These are phyloP conservation scores for Clonostachys chloroleuca DNA, from an alignment of 2,329 filamentous ascomycete species.

Conservation along the genomic window DNA sequence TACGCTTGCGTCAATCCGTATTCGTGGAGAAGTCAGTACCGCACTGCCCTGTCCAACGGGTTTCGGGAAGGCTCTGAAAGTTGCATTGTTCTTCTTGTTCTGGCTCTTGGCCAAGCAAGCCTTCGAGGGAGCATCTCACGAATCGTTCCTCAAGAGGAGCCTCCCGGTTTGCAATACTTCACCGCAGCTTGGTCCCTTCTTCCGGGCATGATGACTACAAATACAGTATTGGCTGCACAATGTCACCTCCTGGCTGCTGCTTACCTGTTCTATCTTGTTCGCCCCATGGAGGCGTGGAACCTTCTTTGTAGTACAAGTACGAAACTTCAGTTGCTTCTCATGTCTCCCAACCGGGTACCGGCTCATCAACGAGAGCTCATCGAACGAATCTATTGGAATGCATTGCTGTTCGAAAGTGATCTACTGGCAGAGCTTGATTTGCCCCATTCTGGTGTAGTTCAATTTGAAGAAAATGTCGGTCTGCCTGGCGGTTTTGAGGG, in stretches of 20 bases:
- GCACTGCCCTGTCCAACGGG: conserved; percentile 67
- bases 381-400: conserved; percentile 81
- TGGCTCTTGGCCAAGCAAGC: conserved; percentile 74
- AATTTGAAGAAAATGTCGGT: conserved; percentile 76
- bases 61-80: conserved; percentile 78
- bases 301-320: conserved; percentile 75
- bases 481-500: conserved; percentile 75
- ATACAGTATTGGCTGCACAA: conserved; percentile 73
- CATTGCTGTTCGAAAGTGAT: conserved; percentile 76
- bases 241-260: conserved; percentile 78
- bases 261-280: conserved; percentile 78
- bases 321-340: conserved; percentile 75
- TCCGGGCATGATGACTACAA: conserved; percentile 74
- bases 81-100: conserved; percentile 74
- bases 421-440: conserved; percentile 75
- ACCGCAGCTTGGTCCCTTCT: conserved; percentile 75
- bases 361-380: conserved; percentile 67
- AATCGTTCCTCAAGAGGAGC: conserved; percentile 63
- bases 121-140: conserved; percentile 72
- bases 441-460: conserved; percentile 77
- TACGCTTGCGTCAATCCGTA: conserved; percentile 83
- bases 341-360: conserved; percentile 67
- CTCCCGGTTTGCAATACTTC: conserved; percentile 75
- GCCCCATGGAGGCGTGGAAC: conserved; percentile 80
- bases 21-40: conserved; percentile 73